These are phyloP conservation scores for Tylopilus rubrobrunneus DNA, from an alignment of 768 basidiomycete species.

Conservation along the genomic window DNA sequence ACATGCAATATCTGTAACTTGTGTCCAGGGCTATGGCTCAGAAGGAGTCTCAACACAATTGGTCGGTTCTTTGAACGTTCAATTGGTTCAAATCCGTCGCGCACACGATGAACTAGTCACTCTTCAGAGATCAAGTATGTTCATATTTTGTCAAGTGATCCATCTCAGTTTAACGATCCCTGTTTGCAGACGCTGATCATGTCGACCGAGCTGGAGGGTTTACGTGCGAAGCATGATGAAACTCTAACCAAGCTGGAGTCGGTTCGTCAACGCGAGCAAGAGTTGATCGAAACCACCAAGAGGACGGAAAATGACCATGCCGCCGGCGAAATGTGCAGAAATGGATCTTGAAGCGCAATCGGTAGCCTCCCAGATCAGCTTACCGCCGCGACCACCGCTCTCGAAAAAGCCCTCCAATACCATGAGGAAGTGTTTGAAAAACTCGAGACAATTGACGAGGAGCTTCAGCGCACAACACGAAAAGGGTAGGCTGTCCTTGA, in stretches of 20 bases:
- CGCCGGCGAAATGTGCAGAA: constrained; percentile 39
- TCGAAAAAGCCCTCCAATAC: constrained; percentile 49
- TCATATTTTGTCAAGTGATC: background rate
- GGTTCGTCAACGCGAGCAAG: constrained; percentile 53
- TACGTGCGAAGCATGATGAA: constrained; percentile 58
- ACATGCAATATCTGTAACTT: constrained; percentile 1
- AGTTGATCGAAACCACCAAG: constrained; percentile 48
- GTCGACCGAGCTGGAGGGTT: constrained; percentile 78
- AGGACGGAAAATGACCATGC: constrained; percentile 48
- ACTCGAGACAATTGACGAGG: constrained; percentile 48
- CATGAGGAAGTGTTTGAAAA: constrained; percentile 60
- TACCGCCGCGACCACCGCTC: constrained; percentile 36
- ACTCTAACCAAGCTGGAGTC: constrained; percentile 51
- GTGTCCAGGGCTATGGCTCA: constrained; percentile 88
- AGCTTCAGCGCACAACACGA: constrained; percentile 49
- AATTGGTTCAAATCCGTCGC: constrained; percentile 65
- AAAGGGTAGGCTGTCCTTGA: constrained; percentile 51
- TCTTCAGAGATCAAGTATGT: constrained; percentile 81
- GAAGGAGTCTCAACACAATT: constrained; percentile 88
- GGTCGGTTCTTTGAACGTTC: constrained; percentile 65
- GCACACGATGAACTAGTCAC: constrained; percentile 79
- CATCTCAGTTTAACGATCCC: background rate
- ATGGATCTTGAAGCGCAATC: constrained; percentile 42
- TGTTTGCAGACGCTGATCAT: constrained; percentile 69
- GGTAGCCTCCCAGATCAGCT: constrained; percentile 42